phyloP scores from a whole-genome alignment of 1,284 basidiomycete genomes.

The Cryptococcus jaspeensis region DNA sequence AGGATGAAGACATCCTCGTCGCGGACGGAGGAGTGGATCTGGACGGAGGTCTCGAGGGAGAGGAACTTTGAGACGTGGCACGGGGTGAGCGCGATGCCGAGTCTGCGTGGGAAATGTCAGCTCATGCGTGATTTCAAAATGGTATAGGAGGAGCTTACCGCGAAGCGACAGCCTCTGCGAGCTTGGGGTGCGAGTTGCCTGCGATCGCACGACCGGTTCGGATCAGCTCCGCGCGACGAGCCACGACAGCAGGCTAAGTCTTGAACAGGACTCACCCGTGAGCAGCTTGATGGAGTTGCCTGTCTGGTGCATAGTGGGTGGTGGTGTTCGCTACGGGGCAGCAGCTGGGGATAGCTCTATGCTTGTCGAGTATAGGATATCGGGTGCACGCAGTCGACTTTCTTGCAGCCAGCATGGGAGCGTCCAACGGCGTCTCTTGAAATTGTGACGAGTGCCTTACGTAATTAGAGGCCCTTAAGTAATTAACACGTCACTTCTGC shows the following conservation, averaged over 20 bases:
- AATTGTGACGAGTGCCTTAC: no score
- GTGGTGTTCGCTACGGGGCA: neutral
- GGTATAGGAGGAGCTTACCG: constrained; percentile 73
- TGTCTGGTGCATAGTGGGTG: constrained; percentile 58
- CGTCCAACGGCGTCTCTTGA: no score
- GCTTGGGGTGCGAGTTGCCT: constrained; percentile 98
- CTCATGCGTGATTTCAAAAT: constrained; percentile 8
- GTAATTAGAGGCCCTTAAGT: no score
- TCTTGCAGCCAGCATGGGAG: no score
- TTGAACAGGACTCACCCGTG: constrained; percentile 62
- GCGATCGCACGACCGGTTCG: constrained; percentile 10
- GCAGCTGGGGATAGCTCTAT: neutral
- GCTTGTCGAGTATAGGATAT: neutral
- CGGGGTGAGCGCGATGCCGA: constrained; percentile 85
- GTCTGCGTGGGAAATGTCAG: constrained; percentile 60
- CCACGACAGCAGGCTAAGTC: neutral
- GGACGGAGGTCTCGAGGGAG: constrained; percentile 89
- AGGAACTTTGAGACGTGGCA: constrained; percentile 94
- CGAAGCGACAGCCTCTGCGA: constrained; percentile 89
- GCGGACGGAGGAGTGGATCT: constrained; percentile 89
- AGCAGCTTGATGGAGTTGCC: constrained; percentile 92
- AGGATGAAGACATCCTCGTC: constrained; percentile 98
- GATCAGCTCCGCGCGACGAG: neutral
- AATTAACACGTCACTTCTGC: no score
- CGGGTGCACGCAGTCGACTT: no score